Percentiles rank a stretch among this genome's conserved stretches.
Conservation (phyloP, 805 yeast species). For the Wickerhamiella brachini region DNA sequence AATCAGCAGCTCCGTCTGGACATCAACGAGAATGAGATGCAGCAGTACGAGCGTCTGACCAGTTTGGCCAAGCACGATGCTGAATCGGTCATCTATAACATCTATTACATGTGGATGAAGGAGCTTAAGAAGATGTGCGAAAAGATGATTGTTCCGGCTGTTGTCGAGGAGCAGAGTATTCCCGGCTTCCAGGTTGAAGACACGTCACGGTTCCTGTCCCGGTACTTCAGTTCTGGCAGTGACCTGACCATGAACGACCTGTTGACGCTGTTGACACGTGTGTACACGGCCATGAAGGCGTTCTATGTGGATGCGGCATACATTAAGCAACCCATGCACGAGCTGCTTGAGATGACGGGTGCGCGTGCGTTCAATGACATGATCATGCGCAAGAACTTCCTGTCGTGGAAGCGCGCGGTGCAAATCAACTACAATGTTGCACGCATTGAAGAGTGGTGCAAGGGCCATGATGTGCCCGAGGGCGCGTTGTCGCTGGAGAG, state of each 20-base stretch:
- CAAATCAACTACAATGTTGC: constrained; percentile 95
- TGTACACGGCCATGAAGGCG: constrained; percentile 85
- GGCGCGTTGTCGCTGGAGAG: constrained; percentile 76
- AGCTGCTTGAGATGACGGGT: constrained; percentile 73
- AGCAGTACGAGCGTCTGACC: constrained; percentile 76
- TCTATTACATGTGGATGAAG: constrained; percentile 94
- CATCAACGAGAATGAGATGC: constrained; percentile 80
- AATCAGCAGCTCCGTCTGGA: constrained; percentile 68
- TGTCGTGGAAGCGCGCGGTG: constrained; percentile 95
- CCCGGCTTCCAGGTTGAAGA: constrained; percentile 94
- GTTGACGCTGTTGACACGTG: constrained; percentile 73
- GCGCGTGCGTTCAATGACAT: constrained; percentile 90
- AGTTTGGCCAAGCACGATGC: constrained; percentile 89
- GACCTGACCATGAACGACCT: constrained; percentile 91
- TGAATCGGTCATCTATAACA: constrained; percentile 82
- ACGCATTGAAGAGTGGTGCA: constrained; percentile 96
- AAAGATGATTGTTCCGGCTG: constrained; percentile 88
- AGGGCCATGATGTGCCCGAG: constrained; percentile 79
- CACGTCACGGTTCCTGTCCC: constrained; percentile 63
- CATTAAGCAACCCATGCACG: constrained; percentile 69
- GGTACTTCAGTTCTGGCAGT: constrained; percentile 51
- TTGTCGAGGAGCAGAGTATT: constrained; percentile 82
- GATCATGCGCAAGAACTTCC: constrained; percentile 84
- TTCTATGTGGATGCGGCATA: constrained; percentile 79
- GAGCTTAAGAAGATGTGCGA: constrained; percentile 82